Evolutionary conservation across 2,329 filamentous ascomycete genomes (phyloP), one percentile per base, ranked within the genome.

Genomic region (Alternaria infectoria): DNA sequence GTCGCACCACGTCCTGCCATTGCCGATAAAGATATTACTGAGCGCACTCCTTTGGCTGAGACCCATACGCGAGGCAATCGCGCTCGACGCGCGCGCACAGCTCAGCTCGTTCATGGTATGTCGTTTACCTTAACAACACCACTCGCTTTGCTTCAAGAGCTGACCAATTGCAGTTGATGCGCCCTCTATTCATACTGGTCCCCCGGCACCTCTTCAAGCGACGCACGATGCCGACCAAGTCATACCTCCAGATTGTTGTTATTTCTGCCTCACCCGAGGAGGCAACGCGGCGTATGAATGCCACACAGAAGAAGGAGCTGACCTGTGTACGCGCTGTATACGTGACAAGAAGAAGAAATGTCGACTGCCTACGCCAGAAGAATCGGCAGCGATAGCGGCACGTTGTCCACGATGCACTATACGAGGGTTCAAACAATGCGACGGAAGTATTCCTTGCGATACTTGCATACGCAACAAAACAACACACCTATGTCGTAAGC

Each of bases 211-310:
- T 9, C 26, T 12, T 10, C 40, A 12, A 19, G 11, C 36, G 10
- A 36, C 17, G 3, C 44, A 54, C 7, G 47, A 28, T 3, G 12
- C 19, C 17, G 15, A 40, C 4, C 15, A n/a, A 3, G 12, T 23
- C 12, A 56, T 67, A 26, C 56, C 69, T 4, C 4, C 11, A 36
- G 21, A 65, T 19, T 72, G 67, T 19, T 72, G 69, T 19, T 51
- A 50, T 1, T 28, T 54, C 15, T 72, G 70, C 11, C 64, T 52
- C 5, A 66, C 56, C 15, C 67, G 67, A 5, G 70, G 70, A 30
- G 69, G 66, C 10, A 66, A 62, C 10, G 65, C 66, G 6, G 67
- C 66, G 3, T 72, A 65, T 26, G 52, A 65, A 5, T 72, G 69
- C 5, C 23, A 54, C 6, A 68, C 54, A 12, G 64, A 58, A 19